Conservation (phyloP, 2,329 filamentous ascomycete genomes). For the Nigrospora oryzae region DNA sequence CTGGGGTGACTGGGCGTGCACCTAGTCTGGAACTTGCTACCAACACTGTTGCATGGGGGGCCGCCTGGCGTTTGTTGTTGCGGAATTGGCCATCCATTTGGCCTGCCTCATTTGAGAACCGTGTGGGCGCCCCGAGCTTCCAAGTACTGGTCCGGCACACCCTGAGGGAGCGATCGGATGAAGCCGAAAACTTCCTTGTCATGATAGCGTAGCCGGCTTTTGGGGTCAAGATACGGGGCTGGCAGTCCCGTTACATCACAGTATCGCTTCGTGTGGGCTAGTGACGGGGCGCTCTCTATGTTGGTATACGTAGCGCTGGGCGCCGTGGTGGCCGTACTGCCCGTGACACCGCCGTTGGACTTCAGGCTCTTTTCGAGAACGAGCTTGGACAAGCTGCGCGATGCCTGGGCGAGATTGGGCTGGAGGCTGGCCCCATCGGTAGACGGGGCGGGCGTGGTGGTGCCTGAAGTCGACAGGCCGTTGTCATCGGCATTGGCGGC, state of each 20-base stretch:
- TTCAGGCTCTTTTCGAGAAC: slow-evolving; percentile 76
- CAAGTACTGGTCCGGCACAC: slow-evolving; percentile 78
- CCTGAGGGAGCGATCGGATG: slow-evolving; percentile 72
- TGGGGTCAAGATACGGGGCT: slow-evolving; percentile 90
- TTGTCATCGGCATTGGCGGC: slow-evolving; percentile 24
- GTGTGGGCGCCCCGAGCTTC: slow-evolving; percentile 89
- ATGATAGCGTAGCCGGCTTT: slow-evolving; percentile 87
- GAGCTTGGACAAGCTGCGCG: slow-evolving; percentile 75
- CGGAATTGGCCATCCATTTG: not conserved
- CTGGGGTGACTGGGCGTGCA: no score
- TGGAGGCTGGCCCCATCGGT: slow-evolving; percentile 25
- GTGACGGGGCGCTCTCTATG: slow-evolving; percentile 85
- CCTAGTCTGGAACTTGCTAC: no score
- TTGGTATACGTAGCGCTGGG: slow-evolving; percentile 87
- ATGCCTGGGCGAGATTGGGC: slow-evolving; percentile 80
- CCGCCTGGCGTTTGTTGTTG: no score
- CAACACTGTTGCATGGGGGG: no score
- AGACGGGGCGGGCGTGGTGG: slow-evolving; percentile 5
- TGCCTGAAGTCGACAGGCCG: slow-evolving; percentile 12
- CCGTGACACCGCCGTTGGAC: slow-evolving; percentile 23
- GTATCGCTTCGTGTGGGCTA: slow-evolving; percentile 80
- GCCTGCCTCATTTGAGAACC: slow-evolving; percentile 65
- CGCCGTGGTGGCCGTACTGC: slow-evolving; percentile 35
- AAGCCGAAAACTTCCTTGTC: slow-evolving; percentile 85
- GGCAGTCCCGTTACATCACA: slow-evolving; percentile 92